Base-by-base conservation (phyloP, 768 basidiomycete species). In the Gelatoporia subvermispora region DNA sequence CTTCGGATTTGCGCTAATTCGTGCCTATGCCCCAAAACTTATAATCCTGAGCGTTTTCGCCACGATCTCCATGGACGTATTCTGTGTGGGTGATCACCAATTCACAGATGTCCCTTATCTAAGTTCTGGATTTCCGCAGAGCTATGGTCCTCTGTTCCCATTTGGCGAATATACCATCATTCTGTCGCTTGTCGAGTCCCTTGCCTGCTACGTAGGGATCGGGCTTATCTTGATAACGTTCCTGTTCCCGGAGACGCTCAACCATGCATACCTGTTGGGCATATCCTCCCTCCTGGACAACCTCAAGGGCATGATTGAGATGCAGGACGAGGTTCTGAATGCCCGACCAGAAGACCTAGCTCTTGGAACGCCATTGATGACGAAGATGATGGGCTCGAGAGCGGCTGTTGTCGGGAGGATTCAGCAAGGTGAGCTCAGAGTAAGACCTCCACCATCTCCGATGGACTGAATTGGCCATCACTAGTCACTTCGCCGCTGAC, bases 211-310 rank as follows among this genome's bases (percentile, higher is more conserved):
- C 63, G 61, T 73, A 38, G 79, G 66, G n/a, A 75, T 79, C 43
- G 77, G 68, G 0, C 23, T 75, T n/a, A 65, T 72, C 4, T 58
- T 68, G 3, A 72, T 73, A 9, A 45, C 75, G 8, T 57, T 79
- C 45, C 62, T 80, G 43, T 82, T 81, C 60, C 81, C 81, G 7
- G 71, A 76, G 54, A 71, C 76, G 0, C 63, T 79, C 44, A 72
- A 74, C 48, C 73, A 77, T 47, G 56, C 66, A 3, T 64, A 64
- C 34, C 60, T 76, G 39, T 57, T 53, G 17, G 60, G 54, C 9
- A 47, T 64, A n/a, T 58, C 61, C 3, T 59, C 46, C 11, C 64
- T 71, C 28, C 56, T 73, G 1, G 55, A 57, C 17, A 58, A 64
- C 22, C 39, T 69, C 4, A 55, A 63, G 45, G 31, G 41, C 18